Conservation (phyloP, 1,139 yeast species). For the Yamadazyma sp. region DNA sequence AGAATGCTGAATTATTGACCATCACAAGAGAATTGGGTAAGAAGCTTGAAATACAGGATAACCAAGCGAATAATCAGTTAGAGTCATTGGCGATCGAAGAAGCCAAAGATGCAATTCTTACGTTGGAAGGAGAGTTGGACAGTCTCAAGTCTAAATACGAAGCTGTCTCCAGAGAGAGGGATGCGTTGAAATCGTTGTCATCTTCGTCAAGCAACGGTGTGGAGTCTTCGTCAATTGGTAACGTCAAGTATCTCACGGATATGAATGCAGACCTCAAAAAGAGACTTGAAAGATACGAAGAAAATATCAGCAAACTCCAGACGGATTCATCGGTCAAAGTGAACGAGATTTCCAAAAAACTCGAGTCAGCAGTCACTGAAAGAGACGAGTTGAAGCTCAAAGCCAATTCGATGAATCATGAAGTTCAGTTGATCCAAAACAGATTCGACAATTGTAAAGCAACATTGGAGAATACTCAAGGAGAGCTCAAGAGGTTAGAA, state of each 20-base stretch:
- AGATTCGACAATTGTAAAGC: conserved; percentile 30
- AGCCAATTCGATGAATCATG: conserved; percentile 30
- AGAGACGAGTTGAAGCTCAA: conserved; percentile 35
- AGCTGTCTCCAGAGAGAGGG: conserved; percentile 63
- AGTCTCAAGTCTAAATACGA: conserved; percentile 49
- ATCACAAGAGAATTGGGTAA: conserved; percentile 70
- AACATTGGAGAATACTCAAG: conserved; percentile 44
- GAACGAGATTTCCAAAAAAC: conserved; percentile 27
- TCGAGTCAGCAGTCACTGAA: conserved; percentile 24
- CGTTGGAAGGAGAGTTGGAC: conserved; percentile 63
- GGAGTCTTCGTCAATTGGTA: conserved; percentile 10
- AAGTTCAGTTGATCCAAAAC: conserved; percentile 36
- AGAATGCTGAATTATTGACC: conserved; percentile 68
- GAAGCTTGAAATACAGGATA: conserved; percentile 58
- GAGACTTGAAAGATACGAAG: conserved; percentile 30
- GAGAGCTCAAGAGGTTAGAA: conserved; percentile 51
- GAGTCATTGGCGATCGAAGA: conserved; percentile 67
- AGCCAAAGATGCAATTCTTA: conserved; percentile 73
- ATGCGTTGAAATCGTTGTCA: conserved; percentile 53
- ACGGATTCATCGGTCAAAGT: conserved; percentile 25
- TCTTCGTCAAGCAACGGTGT: conserved; percentile 4
- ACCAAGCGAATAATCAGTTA: conserved; percentile 37
- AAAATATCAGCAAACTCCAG: conserved; percentile 30
- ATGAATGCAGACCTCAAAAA: conserved; percentile 27
- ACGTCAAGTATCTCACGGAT: conserved; percentile 29